Base-by-base conservation (phyloP, 176 grass and related monocot genomes). In the Dendrocalamus sinicus region DNA sequence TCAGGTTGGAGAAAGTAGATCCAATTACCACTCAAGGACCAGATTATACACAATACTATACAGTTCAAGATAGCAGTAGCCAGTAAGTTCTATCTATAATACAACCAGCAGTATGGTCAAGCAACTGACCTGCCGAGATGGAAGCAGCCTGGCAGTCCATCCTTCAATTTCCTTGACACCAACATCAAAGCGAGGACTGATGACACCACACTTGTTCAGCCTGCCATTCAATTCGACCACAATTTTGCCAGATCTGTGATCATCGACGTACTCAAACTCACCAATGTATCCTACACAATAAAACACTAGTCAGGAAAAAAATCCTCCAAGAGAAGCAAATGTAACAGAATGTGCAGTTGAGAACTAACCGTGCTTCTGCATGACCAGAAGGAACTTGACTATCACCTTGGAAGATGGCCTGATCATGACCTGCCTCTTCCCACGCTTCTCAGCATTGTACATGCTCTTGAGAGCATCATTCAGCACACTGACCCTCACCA, bases 401-500 rank as follows among this genome's bases (percentile, higher is more conserved):
- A 94, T 94, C 63, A 94, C 92, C 88, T 94, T 94, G 8, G 89
- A 94, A 4, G 92, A 94, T 12, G 92, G 92, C 62, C 92, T 91
- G 58, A 94, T 94, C 89, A 94, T 87, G 72, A 89, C 89, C 85
- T 94, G 89, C 51, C 87, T 75, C 87, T 94, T 94, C 41, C 92
- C 89, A 46, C 90, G 89, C 83, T 95, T 95, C 71, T 95, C 93
- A 43, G 93, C 93, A 69, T 95, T 95, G 90, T 95, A 95, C 93
- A 95, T 95, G 79, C 85, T 90, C 88, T 95, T 95, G 2, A 95
- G 90, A 41, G 93, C 93, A 69, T 95, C 93, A 2, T 95, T 95
- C 57, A 95, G 62, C 44, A 95, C 93, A 10, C 93, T 95, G 9
- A 95, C 70, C 35, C 90, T 95, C 90, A 95, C 93, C 93, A 92